Evolutionary conservation across 129 eudicot genomes (phyloP), one percentile per base, ranked within the genome.

Genomic region (Ambrosia artemisiifolia): DNA sequence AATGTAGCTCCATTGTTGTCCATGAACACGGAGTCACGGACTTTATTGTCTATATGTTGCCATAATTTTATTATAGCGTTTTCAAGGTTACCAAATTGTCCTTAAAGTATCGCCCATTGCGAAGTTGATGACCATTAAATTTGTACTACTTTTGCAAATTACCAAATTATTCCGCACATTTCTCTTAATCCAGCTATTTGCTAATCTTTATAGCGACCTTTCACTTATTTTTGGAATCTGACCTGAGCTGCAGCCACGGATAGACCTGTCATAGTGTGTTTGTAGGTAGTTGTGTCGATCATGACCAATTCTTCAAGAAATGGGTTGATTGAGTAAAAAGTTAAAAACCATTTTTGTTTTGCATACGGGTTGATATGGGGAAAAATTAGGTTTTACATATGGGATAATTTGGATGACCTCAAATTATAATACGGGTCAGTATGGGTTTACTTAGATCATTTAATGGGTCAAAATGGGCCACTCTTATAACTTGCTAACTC

Each of bases 131-230:
- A 42, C 53, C 50, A 17, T 36, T 3, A 7, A 20, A 2, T 61
- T 30, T 7, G 33, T n/a, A 14, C 46, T 11, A 2, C 2, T 44
- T 61, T 11, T 61, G 24, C 11, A 61, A 34, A 61, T 14, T 61
- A 14, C 12, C 24, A 61, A 6, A 14, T 34, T 16, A 33, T 30
- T n/a, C 65, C 32, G 19, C 49, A 14, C 7, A 6, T 70, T 54
- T 53, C 8, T 48, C 5, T 8, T 30, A 12, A 68, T 68, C 73
- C 1, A 47, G 14, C n/a, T 32, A 68, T 68, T 46, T 49, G 61
- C 42, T 44, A 46, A 67, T 44, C 56, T 46, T 46, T 7, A 28
- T 67, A 20, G 71, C 28, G 28, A 47, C 57, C 72, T 67, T 67
- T 13, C 30, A 47, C 17, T 66, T 32, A 4, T 30, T 67, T n/a